These are phyloP conservation scores for Globisporangium radiosum DNA, from an alignment of 352 stramenopile species.

Conservation along the genomic window DNA sequence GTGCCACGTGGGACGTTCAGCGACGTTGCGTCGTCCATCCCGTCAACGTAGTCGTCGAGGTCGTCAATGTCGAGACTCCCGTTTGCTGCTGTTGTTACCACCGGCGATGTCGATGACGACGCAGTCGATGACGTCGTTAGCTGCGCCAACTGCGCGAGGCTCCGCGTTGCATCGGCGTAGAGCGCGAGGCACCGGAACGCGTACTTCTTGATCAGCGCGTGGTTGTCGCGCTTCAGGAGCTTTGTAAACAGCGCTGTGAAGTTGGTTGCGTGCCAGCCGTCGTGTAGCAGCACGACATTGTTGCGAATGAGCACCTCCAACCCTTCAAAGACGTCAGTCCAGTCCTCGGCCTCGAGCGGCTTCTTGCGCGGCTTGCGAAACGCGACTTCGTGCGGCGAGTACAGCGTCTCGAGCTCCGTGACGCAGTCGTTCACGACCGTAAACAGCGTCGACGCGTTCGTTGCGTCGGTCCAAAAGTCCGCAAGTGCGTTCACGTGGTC, in stretches of 20 bases:
- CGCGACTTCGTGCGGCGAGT: slow-evolving; percentile 71
- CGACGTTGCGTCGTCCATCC: not conserved
- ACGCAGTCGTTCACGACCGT: slow-evolving; percentile 77
- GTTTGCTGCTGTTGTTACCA: slow-evolving; percentile 22
- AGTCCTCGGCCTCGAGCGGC: slow-evolving; percentile 79
- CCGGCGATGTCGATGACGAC: slow-evolving; percentile 38
- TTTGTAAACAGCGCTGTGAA: slow-evolving; percentile 83
- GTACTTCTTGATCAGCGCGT: slow-evolving; percentile 88
- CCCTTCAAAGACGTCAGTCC: slow-evolving; percentile 85
- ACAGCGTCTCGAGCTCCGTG: slow-evolving; percentile 76
- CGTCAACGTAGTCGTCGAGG: slow-evolving; percentile 8
- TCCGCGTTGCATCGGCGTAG: slow-evolving; percentile 74
- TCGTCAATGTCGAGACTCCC: slow-evolving; percentile 21
- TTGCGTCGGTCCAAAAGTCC: slow-evolving; percentile 74
- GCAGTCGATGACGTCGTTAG: slow-evolving; percentile 28
- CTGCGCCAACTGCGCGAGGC: slow-evolving; percentile 49
- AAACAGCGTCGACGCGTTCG: slow-evolving; percentile 68
- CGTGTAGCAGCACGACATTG: slow-evolving; percentile 56
- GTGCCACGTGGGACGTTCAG: slow-evolving; percentile 19
- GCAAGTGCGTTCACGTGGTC: slow-evolving; percentile 44
- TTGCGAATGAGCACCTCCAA: slow-evolving; percentile 78
- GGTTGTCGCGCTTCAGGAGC: slow-evolving; percentile 80
- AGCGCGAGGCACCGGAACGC: slow-evolving; percentile 80
- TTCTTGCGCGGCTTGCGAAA: slow-evolving; percentile 82
- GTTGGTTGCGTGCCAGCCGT: slow-evolving; percentile 78